These are phyloP conservation scores for Pichia phayaonensis DNA, from an alignment of 805 yeast genomes.

Conservation along the genomic window DNA sequence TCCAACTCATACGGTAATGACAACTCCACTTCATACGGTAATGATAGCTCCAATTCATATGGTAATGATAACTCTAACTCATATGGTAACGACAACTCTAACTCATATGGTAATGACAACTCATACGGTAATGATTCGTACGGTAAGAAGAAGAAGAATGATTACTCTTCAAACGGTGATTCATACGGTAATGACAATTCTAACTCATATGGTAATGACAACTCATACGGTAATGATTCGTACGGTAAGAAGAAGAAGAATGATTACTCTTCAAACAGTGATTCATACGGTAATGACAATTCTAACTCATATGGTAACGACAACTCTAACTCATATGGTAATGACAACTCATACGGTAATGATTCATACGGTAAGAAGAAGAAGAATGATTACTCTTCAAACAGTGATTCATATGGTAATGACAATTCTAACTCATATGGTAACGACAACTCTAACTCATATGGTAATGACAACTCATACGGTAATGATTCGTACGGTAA, in stretches of 20 bases:
- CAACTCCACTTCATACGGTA: constrained; percentile 27
- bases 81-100: constrained; percentile 19
- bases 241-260: constrained; percentile 20
- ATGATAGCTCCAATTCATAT: constrained; percentile 1
- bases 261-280: constrained; percentile 27
- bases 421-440: constrained; percentile 15
- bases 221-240: constrained; percentile 20
- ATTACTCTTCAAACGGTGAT: constrained; percentile 14
- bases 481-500: constrained; percentile 2
- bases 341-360: constrained; percentile 18
- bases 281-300: constrained; percentile 12
- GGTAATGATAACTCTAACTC: constrained; percentile 24
- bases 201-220: constrained; percentile 16
- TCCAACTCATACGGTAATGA: constrained; percentile 17
- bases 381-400: neutral
- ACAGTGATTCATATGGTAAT: constrained; percentile 15
- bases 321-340: constrained; percentile 5
- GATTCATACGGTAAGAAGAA: constrained; percentile 22
- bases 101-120: constrained; percentile 18
- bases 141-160: neutral
- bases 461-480: constrained; percentile 17
- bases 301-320: constrained; percentile 18
- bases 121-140: constrained; percentile 10
- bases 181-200: constrained; percentile 19
- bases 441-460: constrained; percentile 15